Conservation (phyloP, 495 filamentous ascomycete genomes). For the Tuber microsphaerosporum region DNA sequence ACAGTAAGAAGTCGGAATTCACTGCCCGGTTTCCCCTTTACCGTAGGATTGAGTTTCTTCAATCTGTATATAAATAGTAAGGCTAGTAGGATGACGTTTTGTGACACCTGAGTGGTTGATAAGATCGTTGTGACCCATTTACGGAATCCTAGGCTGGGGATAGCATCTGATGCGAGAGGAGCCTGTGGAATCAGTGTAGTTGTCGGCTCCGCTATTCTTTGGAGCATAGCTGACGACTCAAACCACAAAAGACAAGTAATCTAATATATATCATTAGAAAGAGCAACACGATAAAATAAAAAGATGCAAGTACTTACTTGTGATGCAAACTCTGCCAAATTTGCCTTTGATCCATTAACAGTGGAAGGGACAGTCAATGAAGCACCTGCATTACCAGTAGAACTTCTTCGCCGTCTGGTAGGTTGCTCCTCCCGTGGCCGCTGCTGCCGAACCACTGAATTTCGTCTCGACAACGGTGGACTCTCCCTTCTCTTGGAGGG, state of each 20-base stretch:
- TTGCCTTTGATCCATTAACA: conserved; percentile 66
- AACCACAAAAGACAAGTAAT: conserved; percentile 99
- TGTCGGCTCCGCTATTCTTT: conserved; percentile 61
- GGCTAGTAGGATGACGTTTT: conserved; percentile 88
- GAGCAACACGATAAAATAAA: not conserved
- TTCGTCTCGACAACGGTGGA: conserved; percentile 22
- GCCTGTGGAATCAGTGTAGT: conserved; percentile 47
- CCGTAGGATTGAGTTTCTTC: conserved; percentile 77
- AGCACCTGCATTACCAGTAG: conserved; percentile 22
- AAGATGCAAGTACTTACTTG: conserved; percentile 51
- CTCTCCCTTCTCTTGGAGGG: conserved; percentile 28
- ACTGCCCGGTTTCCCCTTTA: conserved; percentile 85
- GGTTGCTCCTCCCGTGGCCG: conserved; percentile 19
- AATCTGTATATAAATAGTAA: conserved; percentile 88
- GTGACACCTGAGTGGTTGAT: conserved; percentile 90
- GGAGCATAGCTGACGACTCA: conserved; percentile 71
- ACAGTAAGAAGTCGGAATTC: conserved; percentile 94
- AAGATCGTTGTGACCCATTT: conserved; percentile 92
- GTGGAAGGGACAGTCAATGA: conserved; percentile 54
- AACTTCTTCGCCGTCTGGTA: conserved; percentile 22
- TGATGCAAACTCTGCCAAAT: conserved; percentile 71
- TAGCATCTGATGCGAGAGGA: conserved; percentile 60
- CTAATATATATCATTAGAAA: conserved; percentile 45
- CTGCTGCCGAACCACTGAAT: conserved; percentile 27
- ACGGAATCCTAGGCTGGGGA: conserved; percentile 70